These are phyloP conservation scores for Penicillium subrubescens DNA, from an alignment of 495 filamentous ascomycete species.

Conservation along the genomic window DNA sequence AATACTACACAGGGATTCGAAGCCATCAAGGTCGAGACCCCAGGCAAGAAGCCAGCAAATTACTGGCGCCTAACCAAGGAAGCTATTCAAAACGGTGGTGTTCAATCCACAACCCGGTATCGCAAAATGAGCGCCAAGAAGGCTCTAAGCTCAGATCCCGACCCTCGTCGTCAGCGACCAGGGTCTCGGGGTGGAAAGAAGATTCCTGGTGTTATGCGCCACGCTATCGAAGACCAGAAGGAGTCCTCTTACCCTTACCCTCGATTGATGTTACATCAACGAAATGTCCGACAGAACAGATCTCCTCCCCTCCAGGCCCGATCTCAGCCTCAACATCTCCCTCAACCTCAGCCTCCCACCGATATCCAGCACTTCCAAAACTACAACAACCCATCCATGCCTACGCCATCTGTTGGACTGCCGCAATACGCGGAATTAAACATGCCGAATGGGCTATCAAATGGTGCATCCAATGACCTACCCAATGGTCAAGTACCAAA, in stretches of 20 bases:
- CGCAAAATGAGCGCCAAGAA: constrained; percentile 57
- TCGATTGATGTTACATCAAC: neutral
- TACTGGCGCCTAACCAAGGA: constrained; percentile 69
- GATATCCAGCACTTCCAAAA: neutral
- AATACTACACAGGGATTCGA: constrained; percentile 60
- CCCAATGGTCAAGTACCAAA: neutral
- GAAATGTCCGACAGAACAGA: neutral
- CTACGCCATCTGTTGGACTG: neutral
- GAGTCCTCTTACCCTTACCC: neutral
- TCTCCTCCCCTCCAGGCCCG: neutral
- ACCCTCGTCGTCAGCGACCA: constrained; percentile 54
- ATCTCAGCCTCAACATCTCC: neutral
- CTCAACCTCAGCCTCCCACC: neutral
- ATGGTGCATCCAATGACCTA: neutral
- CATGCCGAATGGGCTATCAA: neutral
- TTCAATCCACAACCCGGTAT: constrained; percentile 77
- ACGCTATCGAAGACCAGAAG: constrained; percentile 20
- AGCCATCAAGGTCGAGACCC: constrained; percentile 52
- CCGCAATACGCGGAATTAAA: neutral
- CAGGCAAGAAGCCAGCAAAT: constrained; percentile 60
- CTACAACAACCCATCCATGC: neutral
- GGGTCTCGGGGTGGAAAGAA: constrained; percentile 59
- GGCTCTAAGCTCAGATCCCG: constrained; percentile 40
- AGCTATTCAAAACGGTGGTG: constrained; percentile 61
- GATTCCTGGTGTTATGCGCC: constrained; percentile 32